A percentile compares a stretch with the other conserved stretches of the same genome.
phyloP scores from a whole-genome alignment of 371 early-diverging fungal genomes.

The Batrachochytrium dendrobatidis region DNA sequence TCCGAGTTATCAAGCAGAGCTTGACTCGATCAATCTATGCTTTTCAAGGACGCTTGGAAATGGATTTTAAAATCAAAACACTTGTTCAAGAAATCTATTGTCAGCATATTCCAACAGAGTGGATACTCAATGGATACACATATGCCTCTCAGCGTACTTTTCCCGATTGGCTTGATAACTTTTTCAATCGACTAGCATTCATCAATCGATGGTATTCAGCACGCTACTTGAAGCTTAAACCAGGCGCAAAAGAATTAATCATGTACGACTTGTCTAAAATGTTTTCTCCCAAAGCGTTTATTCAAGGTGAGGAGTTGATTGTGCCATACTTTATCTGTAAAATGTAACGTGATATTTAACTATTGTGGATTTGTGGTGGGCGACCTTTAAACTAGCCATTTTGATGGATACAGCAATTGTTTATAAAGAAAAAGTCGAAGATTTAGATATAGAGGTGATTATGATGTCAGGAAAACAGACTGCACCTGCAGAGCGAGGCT shows the following conservation, averaged over 20 bases:
- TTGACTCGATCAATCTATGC: too few species aligned
- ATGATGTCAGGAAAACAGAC: conserved; percentile 23
- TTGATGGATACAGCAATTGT: conserved; percentile 9
- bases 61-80: too few species aligned
- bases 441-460: conserved; percentile 20
- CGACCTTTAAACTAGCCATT: conserved; percentile 6
- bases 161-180: conserved; percentile 15
- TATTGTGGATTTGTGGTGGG: neutral
- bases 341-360: too few species aligned
- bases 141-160: conserved; percentile 2
- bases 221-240: conserved; percentile 4
- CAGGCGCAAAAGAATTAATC: neutral
- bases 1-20: conserved; percentile 3
- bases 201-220: conserved; percentile 15
- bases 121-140: conserved; percentile 1
- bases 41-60: too few species aligned
- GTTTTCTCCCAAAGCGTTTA: conserved; percentile 17
- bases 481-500: conserved; percentile 22
- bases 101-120: conserved; percentile 7
- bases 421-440: conserved; percentile 11
- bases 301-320: conserved; percentile 13
- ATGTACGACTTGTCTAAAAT: conserved; percentile 22
- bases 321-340: neutral
- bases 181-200: conserved; percentile 13
- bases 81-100: conserved; percentile 4